Conservation (phyloP, 495 filamentous ascomycete genomes). For the Halenospora varia region DNA sequence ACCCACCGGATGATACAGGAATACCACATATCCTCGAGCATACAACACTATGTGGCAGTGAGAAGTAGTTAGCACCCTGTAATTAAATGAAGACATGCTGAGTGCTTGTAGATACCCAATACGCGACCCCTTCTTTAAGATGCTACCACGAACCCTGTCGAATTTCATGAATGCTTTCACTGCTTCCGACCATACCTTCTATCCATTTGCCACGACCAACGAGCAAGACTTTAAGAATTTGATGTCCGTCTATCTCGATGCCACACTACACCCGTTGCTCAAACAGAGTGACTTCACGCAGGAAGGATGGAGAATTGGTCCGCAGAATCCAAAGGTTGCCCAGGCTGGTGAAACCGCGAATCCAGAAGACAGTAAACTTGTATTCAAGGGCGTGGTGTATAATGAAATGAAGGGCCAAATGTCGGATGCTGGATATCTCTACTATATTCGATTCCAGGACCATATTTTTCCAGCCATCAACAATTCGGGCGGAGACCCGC, state of each 20-base stretch:
- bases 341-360: constrained; percentile 38
- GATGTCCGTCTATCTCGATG: constrained; percentile 94
- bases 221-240: constrained; percentile 91
- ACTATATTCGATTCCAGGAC: constrained; percentile 90
- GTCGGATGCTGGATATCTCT: constrained; percentile 94
- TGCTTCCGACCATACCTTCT: constrained; percentile 92
- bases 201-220: constrained; percentile 98
- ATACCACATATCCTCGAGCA: constrained; percentile 98
- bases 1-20: constrained; percentile 92
- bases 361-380: constrained; percentile 49
- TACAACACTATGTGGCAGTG: constrained; percentile 92
- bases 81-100: constrained; percentile 18
- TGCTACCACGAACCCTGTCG: constrained; percentile 93
- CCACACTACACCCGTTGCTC: constrained; percentile 82
- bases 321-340: constrained; percentile 70
- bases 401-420: constrained; percentile 99
- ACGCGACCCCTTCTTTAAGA: constrained; percentile 98
- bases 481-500: constrained; percentile 93
- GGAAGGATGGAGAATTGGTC: constrained; percentile 94
- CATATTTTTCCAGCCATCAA: constrained; percentile 90
- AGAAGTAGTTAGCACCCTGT: constrained; percentile 57
- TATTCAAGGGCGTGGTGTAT: constrained; percentile 98
- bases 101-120: constrained; percentile 70
- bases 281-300: constrained; percentile 91
- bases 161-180: constrained; percentile 99